Evolutionary conservation across 2,329 filamentous ascomycete species (phyloP).

Genomic region (Coniosporium tulheliwenetii): DNA sequence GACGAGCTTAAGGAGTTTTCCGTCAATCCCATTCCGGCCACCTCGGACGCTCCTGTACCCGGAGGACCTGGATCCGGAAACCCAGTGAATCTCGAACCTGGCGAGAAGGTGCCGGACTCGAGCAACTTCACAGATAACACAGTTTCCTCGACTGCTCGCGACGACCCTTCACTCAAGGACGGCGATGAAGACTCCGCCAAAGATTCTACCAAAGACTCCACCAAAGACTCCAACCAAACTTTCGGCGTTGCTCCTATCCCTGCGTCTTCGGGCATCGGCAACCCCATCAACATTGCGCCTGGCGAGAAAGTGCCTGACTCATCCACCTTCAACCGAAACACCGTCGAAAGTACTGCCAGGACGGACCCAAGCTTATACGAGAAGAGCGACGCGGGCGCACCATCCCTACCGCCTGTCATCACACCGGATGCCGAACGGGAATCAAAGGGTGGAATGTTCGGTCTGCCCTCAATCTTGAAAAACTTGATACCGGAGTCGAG

Average conservation of each 20-base stretch:
- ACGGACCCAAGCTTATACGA: conserved; percentile 79
- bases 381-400: conserved; percentile 47
- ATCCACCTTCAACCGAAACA: conserved; percentile 48
- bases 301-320: conserved; percentile 66
- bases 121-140: conserved; percentile 51
- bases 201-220: conserved; percentile 5
- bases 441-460: conserved; percentile 26
- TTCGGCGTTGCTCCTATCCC: conserved; percentile 45
- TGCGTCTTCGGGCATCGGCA: conserved; percentile 44
- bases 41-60: background rate
- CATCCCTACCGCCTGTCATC: conserved; percentile 29
- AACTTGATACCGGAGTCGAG: conserved; percentile 75
- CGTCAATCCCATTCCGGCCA: conserved; percentile 20
- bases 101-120: conserved; percentile 62
- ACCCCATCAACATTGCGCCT: conserved; percentile 64
- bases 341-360: conserved; percentile 48
- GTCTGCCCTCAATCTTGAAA: conserved; percentile 33
- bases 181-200: conserved; percentile 12
- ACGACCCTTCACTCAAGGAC: conserved; percentile 49
- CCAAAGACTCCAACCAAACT: conserved; percentile 23
- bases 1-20: conserved; percentile 27
- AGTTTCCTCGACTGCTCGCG: conserved; percentile 46
- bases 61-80: conserved; percentile 37
- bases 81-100: conserved; percentile 63
- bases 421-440: conserved; percentile 27